A percentile compares a stretch with the other conserved stretches of the same genome.
phyloP scores from a whole-genome alignment of 495 filamentous ascomycete genomes.

The Daldinia childiae region DNA sequence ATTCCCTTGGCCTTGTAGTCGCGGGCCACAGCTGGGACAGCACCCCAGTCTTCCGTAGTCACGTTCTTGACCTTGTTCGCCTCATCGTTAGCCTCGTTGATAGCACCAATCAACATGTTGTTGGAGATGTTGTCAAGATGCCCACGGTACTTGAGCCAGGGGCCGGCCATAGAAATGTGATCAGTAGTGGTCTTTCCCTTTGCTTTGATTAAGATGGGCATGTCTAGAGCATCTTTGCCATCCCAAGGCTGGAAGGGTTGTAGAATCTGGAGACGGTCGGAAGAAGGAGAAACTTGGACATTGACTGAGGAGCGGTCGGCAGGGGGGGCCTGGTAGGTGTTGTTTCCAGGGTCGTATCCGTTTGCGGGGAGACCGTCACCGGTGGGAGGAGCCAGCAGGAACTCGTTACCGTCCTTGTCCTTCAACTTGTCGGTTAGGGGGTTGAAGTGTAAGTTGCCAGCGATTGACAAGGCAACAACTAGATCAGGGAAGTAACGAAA shows the following conservation, averaged over 20 bases:
- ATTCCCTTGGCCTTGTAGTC: slow-evolving; percentile 98
- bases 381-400: slow-evolving; percentile 79
- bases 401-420: slow-evolving; percentile 97
- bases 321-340: slow-evolving; percentile 98
- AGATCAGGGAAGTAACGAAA: slow-evolving; percentile 98
- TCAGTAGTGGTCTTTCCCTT: slow-evolving; percentile 99
- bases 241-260: slow-evolving; percentile 88
- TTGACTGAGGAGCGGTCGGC: slow-evolving; percentile 73
- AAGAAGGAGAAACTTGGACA: slow-evolving; percentile 87
- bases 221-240: slow-evolving; percentile 87
- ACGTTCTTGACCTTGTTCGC: slow-evolving; percentile 98
- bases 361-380: slow-evolving; percentile 81
- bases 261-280: slow-evolving; percentile 94
- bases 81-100: slow-evolving; percentile 94
- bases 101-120: slow-evolving; percentile 99
- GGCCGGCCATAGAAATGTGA: slow-evolving; percentile 99
- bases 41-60: slow-evolving; percentile 81
- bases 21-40: slow-evolving; percentile 93
- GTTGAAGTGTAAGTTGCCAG: slow-evolving; percentile 95
- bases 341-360: slow-evolving; percentile 91
- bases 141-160: slow-evolving; percentile 99
- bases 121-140: slow-evolving; percentile 99
- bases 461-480: slow-evolving; percentile 90
- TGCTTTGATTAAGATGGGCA: slow-evolving; percentile 97
- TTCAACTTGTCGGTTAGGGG: slow-evolving; percentile 92